Base-by-base conservation (phyloP, 2,329 filamentous ascomycete genomes). In the Aspergillus sp. region DNA sequence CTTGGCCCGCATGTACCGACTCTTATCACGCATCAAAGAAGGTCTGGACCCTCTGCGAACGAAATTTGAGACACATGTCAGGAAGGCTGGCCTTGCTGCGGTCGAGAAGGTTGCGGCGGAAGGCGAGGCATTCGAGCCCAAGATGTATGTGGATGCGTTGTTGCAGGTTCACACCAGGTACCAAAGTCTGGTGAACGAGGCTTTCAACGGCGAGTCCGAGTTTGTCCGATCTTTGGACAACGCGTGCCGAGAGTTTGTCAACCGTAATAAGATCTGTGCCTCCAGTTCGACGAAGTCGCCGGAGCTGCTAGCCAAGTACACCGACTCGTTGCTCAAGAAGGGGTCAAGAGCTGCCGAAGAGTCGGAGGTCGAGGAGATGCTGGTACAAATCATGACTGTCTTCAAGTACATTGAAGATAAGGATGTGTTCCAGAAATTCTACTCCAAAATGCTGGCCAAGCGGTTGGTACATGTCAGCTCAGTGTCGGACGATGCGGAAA, bases 361-460 rank as follows among this genome's bases (percentile, higher is more conserved):
- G 73, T 90, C 91, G 32, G 94, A 99, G 71, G 84, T 98, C 69
- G 95, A 99, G 78, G 89, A 90, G 66, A 90, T 92, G 32, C 81
- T 98, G 31, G 87, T 87, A 20, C 91, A 97, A 75, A 95, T 99
- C 70, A 99, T 99, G 95, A 97, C 94, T 1, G 92, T 99, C 57
- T 99, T 99, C 86, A 98, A 98, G 81, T 99, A 99, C 78, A 98
- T 99, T 64, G 95, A 99, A 75, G 96, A 99, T 79, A 99, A 99
- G 83, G 95, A 99, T 72, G 96, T 99, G 5, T 99, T 99, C 84
- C 95, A 98, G 77, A 99, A 98, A 77, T 99, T 97, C 79, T 99
- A 99, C 79, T 96, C 94, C 2, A 90, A 93, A 63, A 96, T 96
- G 89, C 81, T 99, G 68, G 95, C 95, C 53, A 92, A 96, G 75